Conservation (phyloP, 768 basidiomycete genomes). For the Paxillus ammoniavirescens region DNA sequence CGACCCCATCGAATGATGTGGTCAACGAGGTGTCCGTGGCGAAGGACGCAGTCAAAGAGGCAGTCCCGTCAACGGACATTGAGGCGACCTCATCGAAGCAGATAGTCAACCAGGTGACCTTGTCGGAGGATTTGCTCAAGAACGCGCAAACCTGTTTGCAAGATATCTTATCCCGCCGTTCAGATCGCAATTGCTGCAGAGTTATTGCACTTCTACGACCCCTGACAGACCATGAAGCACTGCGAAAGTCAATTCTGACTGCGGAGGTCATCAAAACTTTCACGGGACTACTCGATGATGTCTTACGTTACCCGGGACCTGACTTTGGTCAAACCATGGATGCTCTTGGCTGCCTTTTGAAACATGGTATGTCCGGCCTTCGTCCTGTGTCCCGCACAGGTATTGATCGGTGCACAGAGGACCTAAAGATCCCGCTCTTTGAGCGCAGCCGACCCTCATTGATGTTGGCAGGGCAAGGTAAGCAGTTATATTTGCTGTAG, state of each 20-base stretch:
- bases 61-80: too few relatives aligned
- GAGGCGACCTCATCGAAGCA: too few relatives aligned
- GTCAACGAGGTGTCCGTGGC: not conserved
- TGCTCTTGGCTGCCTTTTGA: conserved; percentile 11
- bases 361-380: conserved; percentile 3
- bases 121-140: conserved; percentile 1
- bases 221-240: conserved; percentile 10
- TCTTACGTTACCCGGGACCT: not conserved
- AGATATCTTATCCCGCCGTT: not conserved
- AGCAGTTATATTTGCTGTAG: not conserved
- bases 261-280: conserved; percentile 8
- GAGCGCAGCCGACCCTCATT: not conserved
- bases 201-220: conserved; percentile 16
- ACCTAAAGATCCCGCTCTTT: not conserved
- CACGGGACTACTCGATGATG: conserved; percentile 7
- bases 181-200: conserved; percentile 14
- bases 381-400: not conserved
- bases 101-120: not conserved
- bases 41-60: too few relatives aligned
- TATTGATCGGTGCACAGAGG: conserved; percentile 1
- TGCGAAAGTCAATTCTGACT: conserved; percentile 9
- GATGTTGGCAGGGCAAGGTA: conserved; percentile 11
- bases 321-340: conserved; percentile 18
- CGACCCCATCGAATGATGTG: not conserved
- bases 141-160: conserved; percentile 6